Base-by-base conservation (phyloP, 306 rosid genomes). In the Quercus dentata region DNA sequence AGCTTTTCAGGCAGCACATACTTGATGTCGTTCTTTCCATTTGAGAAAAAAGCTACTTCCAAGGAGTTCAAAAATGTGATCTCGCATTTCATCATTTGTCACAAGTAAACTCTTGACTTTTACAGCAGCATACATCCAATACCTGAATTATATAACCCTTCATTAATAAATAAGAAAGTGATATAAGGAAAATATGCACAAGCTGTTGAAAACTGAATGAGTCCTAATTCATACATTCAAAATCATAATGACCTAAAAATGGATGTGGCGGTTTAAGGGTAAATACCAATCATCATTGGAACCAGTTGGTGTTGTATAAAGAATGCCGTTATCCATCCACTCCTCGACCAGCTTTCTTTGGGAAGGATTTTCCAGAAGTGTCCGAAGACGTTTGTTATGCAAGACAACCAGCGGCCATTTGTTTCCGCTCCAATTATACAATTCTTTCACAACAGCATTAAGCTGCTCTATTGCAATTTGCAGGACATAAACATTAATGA, bases 1-100 rank as follows among this genome's bases (percentile, higher is more conserved):
- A 82, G 55, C 76, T 49, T 73, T 58, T 79, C 61, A 69, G 58
- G 74, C 52, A 80, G 61, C 76, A 83, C 84, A 76, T 86, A 92
- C 99, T 69, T 91, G 99, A 85, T 95, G 99, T 79, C 89, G 88
- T 83, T 92, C 98, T 85, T 95, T 95, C 99, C 99, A 95, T 85
- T 90, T 91, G 73, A 80, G 89, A 62, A 95, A 90, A 90, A 91
- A 90, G 86, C 83, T 88, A 76, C 87, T 89, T 83, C 95, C 97
- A 19, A 91, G 74, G 76, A 95, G 96, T 78, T 93, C 97, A 84
- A 92, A 92, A 75, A 92, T 92, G 83, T 95, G 99, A 85, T 95
- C 99, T 74, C 97, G 86, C 98, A 95, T 92, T 83, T 95, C 99
- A 86, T 92, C 97, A 74, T 95, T 95, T 41, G 99, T 92, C 74